Conservation (phyloP, 2,329 filamentous ascomycete genomes). For the Colletotrichum phormii region DNA sequence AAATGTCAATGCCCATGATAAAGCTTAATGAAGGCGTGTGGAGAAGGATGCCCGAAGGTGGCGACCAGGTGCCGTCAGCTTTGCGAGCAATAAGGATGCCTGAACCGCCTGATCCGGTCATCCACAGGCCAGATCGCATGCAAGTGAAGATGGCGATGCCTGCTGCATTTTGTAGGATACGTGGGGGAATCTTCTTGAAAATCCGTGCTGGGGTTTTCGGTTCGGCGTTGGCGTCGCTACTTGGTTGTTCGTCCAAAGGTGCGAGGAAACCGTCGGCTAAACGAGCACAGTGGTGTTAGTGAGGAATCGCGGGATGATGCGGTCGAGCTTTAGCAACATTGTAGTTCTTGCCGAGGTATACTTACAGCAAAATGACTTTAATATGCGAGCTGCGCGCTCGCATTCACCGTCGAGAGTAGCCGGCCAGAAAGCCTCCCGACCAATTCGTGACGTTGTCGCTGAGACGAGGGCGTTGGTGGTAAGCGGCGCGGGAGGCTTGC, state of each 20-base stretch:
- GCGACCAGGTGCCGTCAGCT: constrained; percentile 89
- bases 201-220: constrained; percentile 66
- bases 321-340: not conserved
- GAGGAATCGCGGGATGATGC: constrained; percentile 10
- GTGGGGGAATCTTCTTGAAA: constrained; percentile 84
- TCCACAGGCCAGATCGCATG: constrained; percentile 92
- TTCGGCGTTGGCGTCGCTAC: constrained; percentile 40
- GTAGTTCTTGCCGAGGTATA: constrained; percentile 32
- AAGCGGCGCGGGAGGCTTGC: constrained; percentile 68
- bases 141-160: constrained; percentile 95
- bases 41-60: constrained; percentile 89
- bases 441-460: constrained; percentile 74
- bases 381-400: constrained; percentile 89
- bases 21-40: constrained; percentile 92
- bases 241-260: constrained; percentile 50
- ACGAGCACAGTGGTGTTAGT: constrained; percentile 33
- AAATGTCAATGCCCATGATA: constrained; percentile 91
- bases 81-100: constrained; percentile 87
- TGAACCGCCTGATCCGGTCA: constrained; percentile 90
- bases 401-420: constrained; percentile 88
- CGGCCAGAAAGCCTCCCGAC: constrained; percentile 85
- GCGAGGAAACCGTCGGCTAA: constrained; percentile 68
- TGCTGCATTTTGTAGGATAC: constrained; percentile 89
- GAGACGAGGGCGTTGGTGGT: constrained; percentile 55
- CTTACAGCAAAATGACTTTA: constrained; percentile 90